Evolutionary conservation across 805 yeast genomes (phyloP), one percentile per base, ranked within the genome.

Genomic region (Metschnikowia koreensis): DNA sequence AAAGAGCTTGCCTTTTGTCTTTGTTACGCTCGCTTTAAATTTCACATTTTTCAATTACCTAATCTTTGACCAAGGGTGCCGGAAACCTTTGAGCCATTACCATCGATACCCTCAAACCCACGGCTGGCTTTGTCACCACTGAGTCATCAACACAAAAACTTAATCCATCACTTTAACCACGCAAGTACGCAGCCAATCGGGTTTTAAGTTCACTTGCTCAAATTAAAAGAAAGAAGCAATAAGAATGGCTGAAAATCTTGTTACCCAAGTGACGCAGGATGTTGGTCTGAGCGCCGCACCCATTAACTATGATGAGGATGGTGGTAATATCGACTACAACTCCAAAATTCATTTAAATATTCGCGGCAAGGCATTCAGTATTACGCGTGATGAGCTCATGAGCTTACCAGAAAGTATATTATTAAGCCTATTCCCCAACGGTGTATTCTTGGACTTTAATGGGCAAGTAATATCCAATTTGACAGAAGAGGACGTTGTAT

Each of bases 351-450:
- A 82, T 63, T 76, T 93, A 70, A 84, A 89, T 62, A 79, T 93
- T 48, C 81, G 97, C 46, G 97, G 96, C 16, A 70, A 70, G 15
- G 71, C 77, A 55, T 90, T 92, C 67, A 81, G 83, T 46, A 84
- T 94, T 44, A 84, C 96, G 6, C 78, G 97, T 55, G 96, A 89
- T 60, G 97, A 90, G 66, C 78, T 94, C 58, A 86, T 92, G 89
- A 83, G 90, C 47, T 74, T 94, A 33, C 99, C 99, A 0, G 99
- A 94, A 66, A 84, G 92, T 54, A 82, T 94, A 26, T 73, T 94
- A 52, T 79, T 92, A 49, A 89, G 97, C 61, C 72, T 94, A 22
- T 89, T 90, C 63, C 97, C 97, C 13, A 89, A 88, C 58, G 97
- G 97, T 40, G 96, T 90, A 3, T 87, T 90, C 65, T 78, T 88